Percentiles rank a stretch among this genome's conserved stretches.
These are phyloP conservation scores for Coniochaeta prunicola DNA, from an alignment of 2,329 filamentous ascomycete species.

Conservation along the genomic window DNA sequence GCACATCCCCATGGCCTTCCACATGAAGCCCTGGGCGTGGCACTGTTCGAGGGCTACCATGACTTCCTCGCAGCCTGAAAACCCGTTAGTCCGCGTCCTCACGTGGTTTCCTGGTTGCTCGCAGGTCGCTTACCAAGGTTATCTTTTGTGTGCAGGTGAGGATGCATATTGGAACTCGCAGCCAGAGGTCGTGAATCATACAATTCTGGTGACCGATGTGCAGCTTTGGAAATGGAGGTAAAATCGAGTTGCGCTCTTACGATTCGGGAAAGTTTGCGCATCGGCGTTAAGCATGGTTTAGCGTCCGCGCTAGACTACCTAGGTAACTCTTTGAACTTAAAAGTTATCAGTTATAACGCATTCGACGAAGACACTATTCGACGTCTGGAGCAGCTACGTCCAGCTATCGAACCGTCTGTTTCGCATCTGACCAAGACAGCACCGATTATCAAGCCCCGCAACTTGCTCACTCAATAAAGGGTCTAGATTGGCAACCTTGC, in stretches of 20 bases:
- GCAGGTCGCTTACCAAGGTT: constrained; percentile 59
- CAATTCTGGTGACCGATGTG: background rate
- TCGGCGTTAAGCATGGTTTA: background rate
- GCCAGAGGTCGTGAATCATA: background rate
- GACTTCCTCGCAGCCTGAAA: constrained; percentile 85
- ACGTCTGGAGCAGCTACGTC: no score
- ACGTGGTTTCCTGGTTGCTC: background rate
- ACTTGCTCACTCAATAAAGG: constrained; percentile 24
- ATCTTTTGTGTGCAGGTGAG: constrained; percentile 89
- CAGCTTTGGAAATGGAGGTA: background rate
- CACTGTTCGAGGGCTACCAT: constrained; percentile 94
- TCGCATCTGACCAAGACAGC: constrained; percentile 7
- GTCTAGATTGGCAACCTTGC: constrained; percentile 54
- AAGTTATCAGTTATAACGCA: background rate
- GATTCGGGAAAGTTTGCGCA: background rate
- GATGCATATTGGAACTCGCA: constrained; percentile 68
- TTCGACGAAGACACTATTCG: no score
- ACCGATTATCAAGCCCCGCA: constrained; percentile 20
- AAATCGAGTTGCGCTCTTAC: background rate
- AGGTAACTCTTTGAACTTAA: background rate
- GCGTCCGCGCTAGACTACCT: background rate
- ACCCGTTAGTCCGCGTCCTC: background rate
- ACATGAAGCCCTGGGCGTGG: constrained; percentile 85
- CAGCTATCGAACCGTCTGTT: background rate
- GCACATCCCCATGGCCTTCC: constrained; percentile 86